Evolutionary conservation across 2,329 filamentous ascomycete genomes (phyloP), one percentile per base, ranked within the genome.

Genomic region (Dactylellina parvicollis): DNA sequence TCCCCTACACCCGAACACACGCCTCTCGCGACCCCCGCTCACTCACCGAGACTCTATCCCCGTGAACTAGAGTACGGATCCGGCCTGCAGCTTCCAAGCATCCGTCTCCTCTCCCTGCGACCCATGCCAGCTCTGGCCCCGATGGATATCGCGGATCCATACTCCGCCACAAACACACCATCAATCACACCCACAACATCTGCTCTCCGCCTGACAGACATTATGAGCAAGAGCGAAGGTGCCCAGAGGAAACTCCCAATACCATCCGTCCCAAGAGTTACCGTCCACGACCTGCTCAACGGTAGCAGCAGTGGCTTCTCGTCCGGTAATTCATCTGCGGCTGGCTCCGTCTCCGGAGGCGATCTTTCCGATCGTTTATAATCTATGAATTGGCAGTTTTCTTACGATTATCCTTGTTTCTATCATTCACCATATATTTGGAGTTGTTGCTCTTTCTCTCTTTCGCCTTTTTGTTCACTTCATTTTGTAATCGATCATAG

Each of bases 1-100:
- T 98, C 94, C 8, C 95, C 94, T 3, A 99, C 94, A 1, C 95
- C 94, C 9, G 94, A 98, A 79, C 93, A 97, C 83, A 98, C 95
- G n/a, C 94, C 94, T n/a, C 88, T 98, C 64, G 94, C 93, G 26
- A 99, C 94, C 3, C 94, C 94, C 3, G 94, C 93, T 44, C 95
- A 98, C 81, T 97, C 93, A 16, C 95, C 95, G 56, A 91, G 95
- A 44, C 85, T 99, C 8, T 78, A 70, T 44, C 77, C 77, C 8
- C 66, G 77, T 87, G 93, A 73, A 92, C 84, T 76, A 28, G 77
- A 78, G 47, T 84, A 85, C 64, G 84, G 85, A 75, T 85, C 84
- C 76, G 88, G 90, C 76, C 85, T 94, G 77, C 93, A 97, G 80
- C 85, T 98, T 61, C 94, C 95, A 30, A 92, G 91, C 44, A 88